phyloP scores from a whole-genome alignment of 305 asterid species.

The Solanum hybrid region DNA sequence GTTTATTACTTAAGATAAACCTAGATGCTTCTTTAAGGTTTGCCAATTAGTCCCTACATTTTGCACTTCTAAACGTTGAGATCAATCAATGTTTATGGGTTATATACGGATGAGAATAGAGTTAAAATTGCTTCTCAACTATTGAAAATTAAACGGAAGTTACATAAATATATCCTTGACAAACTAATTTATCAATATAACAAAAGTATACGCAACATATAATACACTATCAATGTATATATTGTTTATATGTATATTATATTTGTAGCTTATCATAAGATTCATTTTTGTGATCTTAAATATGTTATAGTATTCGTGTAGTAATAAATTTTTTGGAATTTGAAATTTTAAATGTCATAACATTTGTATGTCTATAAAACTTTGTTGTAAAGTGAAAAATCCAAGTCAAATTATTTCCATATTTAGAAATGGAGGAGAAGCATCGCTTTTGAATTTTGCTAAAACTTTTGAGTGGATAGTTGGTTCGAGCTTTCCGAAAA shows the following conservation, averaged over 20 bases:
- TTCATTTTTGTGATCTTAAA: too few species aligned
- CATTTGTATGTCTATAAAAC: background rate
- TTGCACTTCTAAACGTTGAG: background rate
- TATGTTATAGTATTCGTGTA: background rate
- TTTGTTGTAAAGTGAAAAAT: background rate
- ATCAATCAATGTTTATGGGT: background rate
- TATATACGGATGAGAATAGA: background rate
- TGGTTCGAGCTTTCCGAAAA: background rate
- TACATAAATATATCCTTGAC: background rate
- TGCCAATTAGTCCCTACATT: background rate
- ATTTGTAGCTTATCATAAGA: background rate
- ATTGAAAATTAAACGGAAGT: background rate
- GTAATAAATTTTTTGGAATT: background rate
- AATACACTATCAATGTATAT: background rate
- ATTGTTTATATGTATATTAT: background rate
- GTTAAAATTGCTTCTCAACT: background rate
- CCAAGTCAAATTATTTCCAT: too few species aligned
- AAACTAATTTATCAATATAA: background rate
- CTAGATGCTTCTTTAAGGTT: background rate
- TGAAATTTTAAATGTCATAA: background rate
- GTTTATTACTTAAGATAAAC: background rate
- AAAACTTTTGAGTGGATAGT: too few species aligned
- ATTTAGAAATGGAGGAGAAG: background rate
- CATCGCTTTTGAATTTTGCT: background rate
- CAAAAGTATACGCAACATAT: background rate